Base-by-base conservation (phyloP, 371 early-diverging fungal genomes). In the Mortierella sp. region DNA sequence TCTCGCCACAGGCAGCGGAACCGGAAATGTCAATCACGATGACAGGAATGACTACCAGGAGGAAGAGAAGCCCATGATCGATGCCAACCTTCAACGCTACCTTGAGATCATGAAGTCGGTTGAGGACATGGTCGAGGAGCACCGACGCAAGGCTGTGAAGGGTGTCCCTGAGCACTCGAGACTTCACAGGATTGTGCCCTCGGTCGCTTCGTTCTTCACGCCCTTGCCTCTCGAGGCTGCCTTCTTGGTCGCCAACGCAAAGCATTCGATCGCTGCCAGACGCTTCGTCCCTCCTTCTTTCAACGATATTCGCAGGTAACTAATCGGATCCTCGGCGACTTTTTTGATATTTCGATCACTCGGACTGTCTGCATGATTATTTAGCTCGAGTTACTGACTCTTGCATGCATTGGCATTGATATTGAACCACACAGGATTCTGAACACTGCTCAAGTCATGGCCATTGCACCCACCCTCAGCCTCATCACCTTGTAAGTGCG, bases 251-350 rank as follows among this genome's bases (percentile, higher is more conserved):
- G 90, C 92, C 57, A 92, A 95, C 88, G 82, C 84, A 7, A 88
- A 90, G 70, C 87, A 94, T 68, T 89, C 91, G 8, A 94, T 97
- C 63, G 91, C 95, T 28, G 92, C 93, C 0, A 90, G 97, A 73
- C 90, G 92, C 42, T 92, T 93, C 84, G 96, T 97, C 24, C 95
- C 97, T 72, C 96, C 96, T 1, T 92, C 92, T 75, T 97, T 97
- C 90, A 97, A 97, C 91, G 97, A 97, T 77, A 91, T 97, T 73
- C 90, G 97, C 79, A 87, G 88, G 91, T 91, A 85, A 19, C 50
- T 7, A 68, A 38, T n/a, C n/a, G 9, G 10, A 10, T 42, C 34
- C 42, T 68, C 68, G 68, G 47, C 4, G 60, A 45, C 10, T 44
- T 34, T 26, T 13, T 16, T n/a, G n/a, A 13, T 34, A 26, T 54